These are phyloP conservation scores for Mycosarcoma maydis DNA, from an alignment of 1,284 basidiomycete species.

Conservation along the genomic window DNA sequence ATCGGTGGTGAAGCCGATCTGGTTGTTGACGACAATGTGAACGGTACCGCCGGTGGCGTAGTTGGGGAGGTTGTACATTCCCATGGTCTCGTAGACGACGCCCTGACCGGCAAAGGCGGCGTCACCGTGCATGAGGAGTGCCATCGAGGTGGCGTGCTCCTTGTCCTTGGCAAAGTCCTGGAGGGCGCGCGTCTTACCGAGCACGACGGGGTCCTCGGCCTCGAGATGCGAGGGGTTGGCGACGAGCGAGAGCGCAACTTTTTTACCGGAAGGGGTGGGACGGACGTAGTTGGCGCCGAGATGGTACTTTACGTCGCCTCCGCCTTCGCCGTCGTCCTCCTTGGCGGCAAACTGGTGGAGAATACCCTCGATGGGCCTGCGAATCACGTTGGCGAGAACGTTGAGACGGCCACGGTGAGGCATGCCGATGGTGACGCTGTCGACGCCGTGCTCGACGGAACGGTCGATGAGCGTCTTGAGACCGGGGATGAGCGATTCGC, in stretches of 20 bases:
- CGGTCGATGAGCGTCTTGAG: conserved; percentile 99
- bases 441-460: conserved; percentile 94
- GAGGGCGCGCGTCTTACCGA: conserved; percentile 95
- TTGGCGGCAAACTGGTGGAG: conserved; percentile 89
- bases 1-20: conserved; percentile 99
- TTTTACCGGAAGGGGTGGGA: conserved; percentile 97
- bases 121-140: conserved; percentile 94
- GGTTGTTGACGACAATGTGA: conserved; percentile 99
- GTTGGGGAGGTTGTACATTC: conserved; percentile 91
- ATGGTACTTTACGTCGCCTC: conserved; percentile 98
- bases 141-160: conserved; percentile 73
- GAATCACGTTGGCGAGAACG: conserved; percentile 96
- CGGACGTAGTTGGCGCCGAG: conserved; percentile 98
- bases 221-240: conserved; percentile 99
- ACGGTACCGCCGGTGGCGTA: conserved; percentile 98
- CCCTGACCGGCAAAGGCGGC: conserved; percentile 99
- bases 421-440: conserved; percentile 98
- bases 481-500: conserved; percentile 95
- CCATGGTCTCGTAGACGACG: conserved; percentile 99
- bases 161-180: conserved; percentile 95
- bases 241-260: conserved; percentile 94
- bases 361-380: conserved; percentile 98
- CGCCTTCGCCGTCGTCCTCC: conserved; percentile 70
- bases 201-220: conserved; percentile 95
- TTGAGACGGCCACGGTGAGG: conserved; percentile 98